Evolutionary conservation across 352 stramenopile genomes (phyloP).

Genomic region (Pythium vanterpoolii): DNA sequence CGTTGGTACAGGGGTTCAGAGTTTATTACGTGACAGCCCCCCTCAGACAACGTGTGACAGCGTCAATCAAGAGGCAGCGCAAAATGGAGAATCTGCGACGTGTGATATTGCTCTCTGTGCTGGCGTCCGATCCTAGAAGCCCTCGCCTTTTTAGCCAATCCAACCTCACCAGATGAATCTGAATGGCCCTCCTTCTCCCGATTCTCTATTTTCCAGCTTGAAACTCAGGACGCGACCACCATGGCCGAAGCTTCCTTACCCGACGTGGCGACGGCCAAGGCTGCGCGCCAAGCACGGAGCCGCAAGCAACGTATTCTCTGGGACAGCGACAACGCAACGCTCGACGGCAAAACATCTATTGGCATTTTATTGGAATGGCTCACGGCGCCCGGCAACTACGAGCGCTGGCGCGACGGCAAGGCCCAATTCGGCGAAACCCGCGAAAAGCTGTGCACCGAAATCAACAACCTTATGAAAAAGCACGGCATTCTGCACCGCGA

Average conservation of each 20-base stretch:
- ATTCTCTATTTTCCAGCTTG: conserved; percentile 12
- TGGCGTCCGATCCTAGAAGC: neutral
- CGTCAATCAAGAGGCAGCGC: neutral
- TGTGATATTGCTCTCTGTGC: conserved; percentile 6
- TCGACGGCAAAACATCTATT: conserved; percentile 73
- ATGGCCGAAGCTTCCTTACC: conserved; percentile 8
- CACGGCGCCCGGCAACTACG: conserved; percentile 55
- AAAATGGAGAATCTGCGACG: conserved; percentile 5
- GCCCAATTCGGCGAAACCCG: conserved; percentile 63
- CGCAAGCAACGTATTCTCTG: conserved; percentile 69
- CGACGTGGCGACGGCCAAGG: conserved; percentile 3
- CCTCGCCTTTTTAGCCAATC: conserved; percentile 17
- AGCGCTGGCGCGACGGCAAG: conserved; percentile 65
- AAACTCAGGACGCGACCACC: conserved; percentile 10
- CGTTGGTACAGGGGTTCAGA: too few relatives aligned
- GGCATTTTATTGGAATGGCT: conserved; percentile 68
- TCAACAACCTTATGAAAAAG: conserved; percentile 56
- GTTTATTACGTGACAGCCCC: too few relatives aligned
- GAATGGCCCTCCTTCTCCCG: conserved; percentile 13
- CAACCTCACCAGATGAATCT: conserved; percentile 7
- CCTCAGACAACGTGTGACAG: conserved; percentile 1
- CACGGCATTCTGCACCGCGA: conserved; percentile 66
- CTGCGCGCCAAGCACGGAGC: conserved; percentile 19
- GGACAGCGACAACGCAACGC: conserved; percentile 63
- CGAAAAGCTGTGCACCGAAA: conserved; percentile 69